A percentile compares a stretch with the other conserved stretches of the same genome.
These are phyloP conservation scores for Elaeis oleifera DNA, from an alignment of 202 grass and related monocot genomes.

Conservation along the genomic window DNA sequence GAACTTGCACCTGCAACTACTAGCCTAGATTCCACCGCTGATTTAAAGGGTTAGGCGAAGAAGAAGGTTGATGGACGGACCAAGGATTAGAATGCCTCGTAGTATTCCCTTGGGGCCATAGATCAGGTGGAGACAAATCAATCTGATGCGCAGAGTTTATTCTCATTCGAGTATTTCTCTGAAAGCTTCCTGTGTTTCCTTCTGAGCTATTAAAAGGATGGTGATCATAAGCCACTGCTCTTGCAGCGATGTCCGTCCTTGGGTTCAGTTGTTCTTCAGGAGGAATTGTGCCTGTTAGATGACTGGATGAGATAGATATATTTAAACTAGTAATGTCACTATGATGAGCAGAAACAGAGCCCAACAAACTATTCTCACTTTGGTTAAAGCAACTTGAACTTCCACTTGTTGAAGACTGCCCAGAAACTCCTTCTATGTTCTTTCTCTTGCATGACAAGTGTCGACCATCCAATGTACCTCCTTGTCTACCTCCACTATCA, in stretches of 20 bases:
- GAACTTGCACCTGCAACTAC: constrained; percentile 34
- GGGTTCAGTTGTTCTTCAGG: constrained; percentile 47
- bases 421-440: constrained; percentile 63
- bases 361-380: constrained; percentile 39
- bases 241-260: constrained; percentile 24
- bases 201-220: constrained; percentile 26
- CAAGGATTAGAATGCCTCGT: constrained; percentile 35
- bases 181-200: constrained; percentile 32
- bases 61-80: constrained; percentile 32
- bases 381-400: constrained; percentile 50
- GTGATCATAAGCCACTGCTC: constrained; percentile 29
- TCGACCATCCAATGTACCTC: constrained; percentile 54
- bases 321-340: constrained; percentile 30
- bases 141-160: constrained; percentile 32
- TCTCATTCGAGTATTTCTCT: constrained; percentile 75
- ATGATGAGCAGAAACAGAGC: constrained; percentile 43
- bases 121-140: constrained; percentile 28
- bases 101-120: constrained; percentile 54
- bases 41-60: constrained; percentile 39
- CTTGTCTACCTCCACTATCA: constrained; percentile 51
- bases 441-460: constrained; percentile 86
- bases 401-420: constrained; percentile 52
- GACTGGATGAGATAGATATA: constrained; percentile 27
- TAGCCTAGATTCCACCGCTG: constrained; percentile 43
- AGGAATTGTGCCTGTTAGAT: constrained; percentile 33